Base-by-base conservation (phyloP, 768 basidiomycete genomes). In the Lyophyllum decastes region DNA sequence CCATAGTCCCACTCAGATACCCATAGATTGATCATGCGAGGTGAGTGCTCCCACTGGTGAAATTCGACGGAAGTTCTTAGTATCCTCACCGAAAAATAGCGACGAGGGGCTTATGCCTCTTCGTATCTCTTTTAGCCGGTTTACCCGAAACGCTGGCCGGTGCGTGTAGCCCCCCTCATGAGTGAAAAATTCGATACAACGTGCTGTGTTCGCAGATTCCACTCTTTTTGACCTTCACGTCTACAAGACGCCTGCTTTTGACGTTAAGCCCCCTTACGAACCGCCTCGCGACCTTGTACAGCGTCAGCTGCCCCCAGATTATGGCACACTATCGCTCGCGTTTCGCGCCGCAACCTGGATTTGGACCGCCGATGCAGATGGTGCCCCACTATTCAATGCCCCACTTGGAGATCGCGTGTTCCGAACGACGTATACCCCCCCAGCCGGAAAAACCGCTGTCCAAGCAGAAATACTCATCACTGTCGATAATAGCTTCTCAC, bases 191-290 rank as follows among this genome's bases (percentile, higher is more conserved):
- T 26, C 5, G 49, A 38, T 26, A 24, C 14, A 45, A 38, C 2
- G 47, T 11, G 4, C 9, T 11, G 14, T 24, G 11, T 43, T 41
- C 16, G 11, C 26, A 59, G 57, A 54, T 59, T 57, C 61, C 50
- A 62, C 58, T 53, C 54, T 54, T 27, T 56, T 46, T 34, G 44
- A 62, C 52, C 50, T 62, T 55, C 61, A 54, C n/a, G 52, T 52
- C 46, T 34, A 61, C 21, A 50, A 47, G 30, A 55, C 45, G 21
- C 41, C 49, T 38, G 51, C 19, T 35, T 52, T 47, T 25, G 10
- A 46, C 4, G 30, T 30, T 10, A 4, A 30, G 10, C 30, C 30
- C 30, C 21, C 2, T 14, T 30, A 53, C 25, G 51, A 49, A 21
- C 41, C 54, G 1, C 43, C 41, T 41, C 48, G 49, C 8, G 35